Base-by-base conservation (phyloP, 441 rosid genomes). In the Biscutella laevigata region DNA sequence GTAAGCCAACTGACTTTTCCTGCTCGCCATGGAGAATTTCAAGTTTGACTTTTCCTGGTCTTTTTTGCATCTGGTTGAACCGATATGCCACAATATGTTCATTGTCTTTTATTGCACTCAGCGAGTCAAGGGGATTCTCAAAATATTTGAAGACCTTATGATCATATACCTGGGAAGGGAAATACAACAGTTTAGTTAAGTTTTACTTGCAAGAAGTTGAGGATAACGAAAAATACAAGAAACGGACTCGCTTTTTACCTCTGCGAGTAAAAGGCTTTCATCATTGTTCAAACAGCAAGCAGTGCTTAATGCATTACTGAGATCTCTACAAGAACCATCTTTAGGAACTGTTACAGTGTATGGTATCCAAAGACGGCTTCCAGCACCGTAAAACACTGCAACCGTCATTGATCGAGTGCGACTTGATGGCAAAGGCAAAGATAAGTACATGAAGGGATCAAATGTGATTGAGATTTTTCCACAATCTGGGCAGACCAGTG, bases 401-500 rank as follows among this genome's bases (percentile, higher is more conserved):
- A 79, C 76, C 11, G 79, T 77, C 75, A 82, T 77, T 49, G 71
- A 59, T 65, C 85, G 77, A 17, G 83, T 73, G 53, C 64, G 67
- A 45, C 66, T 77, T 53, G 85, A 73, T 55, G 85, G 88, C 34
- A 82, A 61, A 12, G 88, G 88, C 80, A 82, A 61, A 17, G 88
- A 69, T 38, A 82, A 63, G 67, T 79, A 82, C 88, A n/a, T 82
- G 62, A 82, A 82, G 25, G 88, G 88, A 53, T 82, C 85, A 59
- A 79, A 82, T 14, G 88, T 82, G 53, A 82, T 68, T n/a, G 88
- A 82, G 54, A 79, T 74, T 70, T 82, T 82, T 64, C 70, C 57
- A 62, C 88, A 82, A 46, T 51, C 68, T 46, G 85, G 85, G 52
- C 88, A 82, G 39, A 75, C 83, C 47, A 82, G 58, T 8, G 85